Base-by-base conservation (phyloP, 176 grass and related monocot genomes). In the Cocos nucifera region DNA sequence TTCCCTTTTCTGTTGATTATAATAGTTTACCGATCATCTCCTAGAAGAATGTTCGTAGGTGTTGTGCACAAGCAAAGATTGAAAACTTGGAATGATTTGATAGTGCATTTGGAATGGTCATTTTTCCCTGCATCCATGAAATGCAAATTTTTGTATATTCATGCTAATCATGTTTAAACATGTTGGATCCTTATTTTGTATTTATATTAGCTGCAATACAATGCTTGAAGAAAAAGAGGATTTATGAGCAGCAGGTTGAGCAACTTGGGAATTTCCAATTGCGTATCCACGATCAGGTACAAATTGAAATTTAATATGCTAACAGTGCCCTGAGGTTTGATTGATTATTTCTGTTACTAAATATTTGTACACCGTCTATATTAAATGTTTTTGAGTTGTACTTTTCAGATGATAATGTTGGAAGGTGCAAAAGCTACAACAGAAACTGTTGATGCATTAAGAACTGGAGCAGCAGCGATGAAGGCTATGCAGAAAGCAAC, bases 241-340 rank as follows among this genome's bases (percentile, higher is more conserved):
- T 90, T 76, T 90, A 79, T 32, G 87, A 90, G 16, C 78, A 79
- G 62, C 82, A 90, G 82, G 85, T 90, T 59, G 87, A 90, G 51
- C 82, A 82, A 51, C 82, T 90, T 29, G 75, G 82, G n/a, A 90
- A 90, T 73, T 90, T 90, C 61, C 87, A 86, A 61, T 79, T 90
- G 77, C 78, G 82, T 67, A 85, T 90, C 16, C 87, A 86, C 63
- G 87, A 90, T 85, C 87, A 90, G 78, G 87, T 90, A 74, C 17
- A 35, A 6, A 63, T 59, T 19, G 2, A 16, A 61, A 35, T 73
- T 21, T 66, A 16, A 19, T 29, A 49, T 66, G 63, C 12, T 62
- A 52, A 5, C 35, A 44, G 35, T 44, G 35, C 9, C 35, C 35
- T 44, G 10, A 44, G 35, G 35, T 44, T 44, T 44, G 35, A 44